phyloP scores from a whole-genome alignment of 2,329 filamentous ascomycete genomes.

The Aspergillus costaricaensis region DNA sequence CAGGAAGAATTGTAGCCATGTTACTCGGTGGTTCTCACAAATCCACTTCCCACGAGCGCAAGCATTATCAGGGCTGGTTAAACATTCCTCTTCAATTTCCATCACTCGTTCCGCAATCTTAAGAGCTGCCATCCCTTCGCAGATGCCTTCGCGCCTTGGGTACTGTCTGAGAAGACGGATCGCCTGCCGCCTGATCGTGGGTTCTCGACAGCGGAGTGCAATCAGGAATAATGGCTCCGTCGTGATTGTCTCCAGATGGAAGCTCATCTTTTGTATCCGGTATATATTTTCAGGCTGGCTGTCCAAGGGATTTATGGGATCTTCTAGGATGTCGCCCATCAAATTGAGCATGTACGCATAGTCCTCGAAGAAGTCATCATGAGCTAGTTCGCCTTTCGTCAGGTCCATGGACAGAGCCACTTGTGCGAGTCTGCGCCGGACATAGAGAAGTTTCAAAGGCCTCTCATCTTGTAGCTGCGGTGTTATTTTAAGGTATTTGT shows the following conservation, averaged over 20 bases:
- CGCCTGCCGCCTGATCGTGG: not conserved
- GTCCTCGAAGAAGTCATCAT: not conserved
- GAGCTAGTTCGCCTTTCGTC: constrained; percentile 1
- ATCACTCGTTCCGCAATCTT: not conserved
- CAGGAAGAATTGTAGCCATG: not conserved
- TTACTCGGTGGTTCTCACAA: not conserved
- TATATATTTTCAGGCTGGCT: not conserved
- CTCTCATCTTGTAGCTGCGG: not conserved
- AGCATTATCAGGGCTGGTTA: not conserved
- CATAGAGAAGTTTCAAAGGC: not conserved
- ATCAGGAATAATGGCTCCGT: constrained; percentile 5
- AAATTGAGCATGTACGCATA: not conserved
- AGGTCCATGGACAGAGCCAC: not conserved
- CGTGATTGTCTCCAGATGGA: not conserved
- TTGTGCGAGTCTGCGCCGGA: not conserved
- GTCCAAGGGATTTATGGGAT: not conserved
- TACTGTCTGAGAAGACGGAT: not conserved
- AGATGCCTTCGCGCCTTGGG: constrained; percentile 7
- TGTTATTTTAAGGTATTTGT: not conserved
- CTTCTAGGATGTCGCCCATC: not conserved
- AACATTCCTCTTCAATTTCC: not conserved
- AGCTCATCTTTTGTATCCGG: not conserved
- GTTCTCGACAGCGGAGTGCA: constrained; percentile 1
- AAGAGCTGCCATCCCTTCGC: not conserved
- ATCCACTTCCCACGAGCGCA: not conserved